Conservation (phyloP, 768 basidiomycete species). For the Trametopsis cervina region DNA sequence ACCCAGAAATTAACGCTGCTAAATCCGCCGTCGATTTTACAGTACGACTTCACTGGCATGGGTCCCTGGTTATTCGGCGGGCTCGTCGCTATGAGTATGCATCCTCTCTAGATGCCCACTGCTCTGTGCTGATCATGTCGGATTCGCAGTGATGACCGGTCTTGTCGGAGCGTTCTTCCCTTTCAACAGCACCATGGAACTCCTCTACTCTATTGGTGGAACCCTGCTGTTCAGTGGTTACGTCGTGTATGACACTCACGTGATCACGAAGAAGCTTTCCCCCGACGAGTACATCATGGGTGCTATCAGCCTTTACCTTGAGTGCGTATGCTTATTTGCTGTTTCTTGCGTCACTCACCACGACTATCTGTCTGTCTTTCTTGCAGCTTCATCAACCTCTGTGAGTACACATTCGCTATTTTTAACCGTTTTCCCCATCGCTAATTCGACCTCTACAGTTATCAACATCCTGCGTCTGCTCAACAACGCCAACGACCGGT, state of each 20-base stretch:
- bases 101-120: neutral
- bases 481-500: slow-evolving; percentile 40
- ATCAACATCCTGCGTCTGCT: slow-evolving; percentile 80
- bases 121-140: slow-evolving; percentile 2
- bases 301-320: slow-evolving; percentile 89
- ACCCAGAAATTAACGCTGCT: too few relatives aligned
- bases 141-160: slow-evolving; percentile 60
- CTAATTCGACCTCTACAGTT: slow-evolving; percentile 38
- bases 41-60: slow-evolving; percentile 94
- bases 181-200: slow-evolving; percentile 74
- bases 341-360: neutral
- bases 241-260: slow-evolving; percentile 84
- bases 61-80: slow-evolving; percentile 87
- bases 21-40: neutral
- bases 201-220: slow-evolving; percentile 72
- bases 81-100: slow-evolving; percentile 69
- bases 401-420: slow-evolving; percentile 38
- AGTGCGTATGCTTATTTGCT: slow-evolving; percentile 43
- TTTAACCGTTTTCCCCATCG: neutral
- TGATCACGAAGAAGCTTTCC: slow-evolving; percentile 81
- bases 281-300: slow-evolving; percentile 94
- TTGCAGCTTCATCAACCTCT: slow-evolving; percentile 77
- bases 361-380: slow-evolving; percentile 8
- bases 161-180: slow-evolving; percentile 84
- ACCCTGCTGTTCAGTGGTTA: slow-evolving; percentile 86